Conservation (phyloP, 306 rosid species). For the Sphenostylis stenocarpa region DNA sequence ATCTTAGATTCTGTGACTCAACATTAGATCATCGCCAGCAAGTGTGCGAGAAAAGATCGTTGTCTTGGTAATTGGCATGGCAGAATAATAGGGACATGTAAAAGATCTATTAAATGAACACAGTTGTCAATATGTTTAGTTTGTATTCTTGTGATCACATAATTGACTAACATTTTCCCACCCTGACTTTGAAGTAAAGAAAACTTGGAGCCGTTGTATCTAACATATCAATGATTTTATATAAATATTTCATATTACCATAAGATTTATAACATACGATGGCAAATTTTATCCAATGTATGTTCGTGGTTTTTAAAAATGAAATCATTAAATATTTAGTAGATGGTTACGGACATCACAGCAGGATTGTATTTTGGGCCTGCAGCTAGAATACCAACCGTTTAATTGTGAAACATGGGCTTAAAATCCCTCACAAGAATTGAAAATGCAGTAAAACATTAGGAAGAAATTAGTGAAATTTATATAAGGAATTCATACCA, state of each 20-base stretch:
- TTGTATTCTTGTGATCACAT: not conserved
- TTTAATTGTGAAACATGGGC: constrained; percentile 33
- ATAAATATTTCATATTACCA: not conserved
- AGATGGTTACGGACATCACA: not conserved
- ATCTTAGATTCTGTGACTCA: not conserved
- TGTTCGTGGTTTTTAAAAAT: not conserved
- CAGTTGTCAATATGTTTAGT: not conserved
- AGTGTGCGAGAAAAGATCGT: not conserved
- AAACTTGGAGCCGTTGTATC: not conserved
- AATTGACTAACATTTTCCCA: not conserved
- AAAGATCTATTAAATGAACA: too few species aligned
- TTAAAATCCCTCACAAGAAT: constrained; percentile 9
- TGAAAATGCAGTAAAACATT: too few species aligned
- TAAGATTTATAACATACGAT: not conserved
- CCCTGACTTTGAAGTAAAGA: not conserved
- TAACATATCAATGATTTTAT: not conserved
- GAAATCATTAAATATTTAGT: not conserved
- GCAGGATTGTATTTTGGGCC: not conserved
- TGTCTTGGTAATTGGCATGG: not conserved
- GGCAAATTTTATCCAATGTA: not conserved
- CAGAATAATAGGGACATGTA: not conserved
- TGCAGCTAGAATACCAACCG: not conserved
- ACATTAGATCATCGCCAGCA: too few species aligned
- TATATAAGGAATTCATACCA: too few species aligned
- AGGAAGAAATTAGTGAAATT: too few species aligned